Base-by-base conservation (phyloP, 2,329 filamentous ascomycete genomes). In the Pseudogymnoascus sp. region DNA sequence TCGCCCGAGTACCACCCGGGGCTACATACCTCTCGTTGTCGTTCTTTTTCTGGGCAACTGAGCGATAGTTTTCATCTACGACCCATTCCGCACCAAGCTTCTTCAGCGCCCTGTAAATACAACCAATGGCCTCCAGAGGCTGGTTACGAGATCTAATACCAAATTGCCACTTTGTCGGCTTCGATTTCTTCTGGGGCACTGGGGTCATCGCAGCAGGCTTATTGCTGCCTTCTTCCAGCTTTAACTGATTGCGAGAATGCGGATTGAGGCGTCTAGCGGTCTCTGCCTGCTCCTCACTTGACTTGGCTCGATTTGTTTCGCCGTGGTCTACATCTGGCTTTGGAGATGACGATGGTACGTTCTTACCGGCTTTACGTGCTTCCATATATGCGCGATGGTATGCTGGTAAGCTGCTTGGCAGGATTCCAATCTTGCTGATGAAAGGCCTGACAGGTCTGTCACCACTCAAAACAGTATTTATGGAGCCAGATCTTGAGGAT, bases 131-230 rank as follows among this genome's bases (percentile, higher is more conserved):
- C 75, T 99, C 95, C 71, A 93, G 91, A 0, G 95, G 95, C 63
- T 91, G 89, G 72, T 97, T 99, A 60, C 95, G 87, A 53, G 91
- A 96, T 38, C 95, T 86, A 66, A 99, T 99, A 64, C 95, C 95
- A 73, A 99, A 99, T 74, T 99, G 95, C 95, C 95, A 99, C 68
- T 93, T 91, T 15, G 93, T 90, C 1, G 89, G 89, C 72, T 90
- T 92, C 4, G 82, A 77, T 74, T 90, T 92, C 78, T 90, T 91
- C 3, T 80, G 75, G 2, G 86, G 84, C 59, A 87, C 82, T 0
- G 84, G 85, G 2, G 85, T 88, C 78, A 88, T 81, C 19, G 82
- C 80, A 64, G 86, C 83, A 3, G 85, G 85, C 38, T 84, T 80
- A 67, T 77, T 83, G 72, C 72, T 83, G 64, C 76, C 81, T 71